Evolutionary conservation across 2,329 filamentous ascomycete species (phyloP), one percentile per base, ranked within the genome.

Genomic region (Nothophaeocryptopus gaeumannii): DNA sequence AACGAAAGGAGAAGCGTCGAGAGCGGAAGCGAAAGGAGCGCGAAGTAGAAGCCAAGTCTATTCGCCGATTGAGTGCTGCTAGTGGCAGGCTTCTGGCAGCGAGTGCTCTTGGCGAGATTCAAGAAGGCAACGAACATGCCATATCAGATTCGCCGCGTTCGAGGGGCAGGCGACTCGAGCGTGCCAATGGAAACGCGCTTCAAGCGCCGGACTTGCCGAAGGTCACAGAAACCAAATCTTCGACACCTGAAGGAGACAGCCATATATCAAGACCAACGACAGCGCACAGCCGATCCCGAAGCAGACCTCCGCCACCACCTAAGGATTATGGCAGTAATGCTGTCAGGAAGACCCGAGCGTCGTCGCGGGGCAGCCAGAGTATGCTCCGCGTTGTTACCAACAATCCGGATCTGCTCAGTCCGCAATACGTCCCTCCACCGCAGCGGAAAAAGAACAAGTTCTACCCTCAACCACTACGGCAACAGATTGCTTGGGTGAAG

Each of bases 1-100:
- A 90, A 66, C 83, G 90, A 8, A 99, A 99, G 69, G 85, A 91
- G 57, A 79, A 74, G 54, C 79, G 90, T 53, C 78, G 85, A 55
- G 90, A 96, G 62, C 81, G 83, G 45, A 96, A 92, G 66, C 82
- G 92, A 8, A 89, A 81, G 64, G 91, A 97, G 66, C 84, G 83
- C 60, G 91, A 99, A 62, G 78, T 80, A 1, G 89, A 97, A 63
- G 83, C 83, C 49, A 86, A 89, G 67, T 88, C 83, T 54, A 77
- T 93, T 29, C 80, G 90, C 45, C 83, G 92, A 35, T 76, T 97
- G 39, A 97, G 93, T 55, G 89, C 88, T 49, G 90, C 92, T 5
- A 96, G 91, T 50, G 92, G 88, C 67, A 84, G 91, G 31, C 74
- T 96, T 36, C 80, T 95, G 63, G 88, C 88, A 2, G 85, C 89